phyloP scores from a whole-genome alignment of 2,329 filamentous ascomycete species.

The Beauveria australis region DNA sequence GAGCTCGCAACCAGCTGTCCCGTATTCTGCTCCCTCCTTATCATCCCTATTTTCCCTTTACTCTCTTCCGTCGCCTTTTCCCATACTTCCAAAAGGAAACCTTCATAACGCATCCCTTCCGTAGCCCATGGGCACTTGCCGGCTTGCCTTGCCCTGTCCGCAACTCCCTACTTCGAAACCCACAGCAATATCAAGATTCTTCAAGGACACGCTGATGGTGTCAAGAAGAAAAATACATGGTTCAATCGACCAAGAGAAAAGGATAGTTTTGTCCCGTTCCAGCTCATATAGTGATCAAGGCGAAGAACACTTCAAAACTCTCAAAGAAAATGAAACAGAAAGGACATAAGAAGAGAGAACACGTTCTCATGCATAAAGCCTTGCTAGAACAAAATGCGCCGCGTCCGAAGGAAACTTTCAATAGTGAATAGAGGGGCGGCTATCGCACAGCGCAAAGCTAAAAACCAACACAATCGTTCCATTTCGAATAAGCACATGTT shows the following conservation, averaged over 20 bases:
- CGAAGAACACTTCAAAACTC: conserved; percentile 7
- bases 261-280: conserved; percentile 6
- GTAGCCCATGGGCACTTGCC: not conserved
- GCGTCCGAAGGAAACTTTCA: not conserved
- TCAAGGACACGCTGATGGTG: not conserved
- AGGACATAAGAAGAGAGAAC: not conserved
- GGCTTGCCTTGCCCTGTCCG: not conserved
- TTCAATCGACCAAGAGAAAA: not conserved
- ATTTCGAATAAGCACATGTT: conserved; percentile 9
- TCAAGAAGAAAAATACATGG: not conserved
- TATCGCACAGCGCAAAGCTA: not conserved
- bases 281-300: conserved; percentile 4
- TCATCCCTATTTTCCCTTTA: not conserved
- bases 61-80: not conserved
- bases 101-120: not conserved
- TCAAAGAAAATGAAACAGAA: not conserved
- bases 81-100: not conserved
- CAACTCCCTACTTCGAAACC: not conserved
- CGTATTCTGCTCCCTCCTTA: not conserved
- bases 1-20: not conserved
- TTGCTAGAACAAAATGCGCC: conserved; percentile 2
- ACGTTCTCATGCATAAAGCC: not conserved
- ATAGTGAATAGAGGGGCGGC: not conserved
- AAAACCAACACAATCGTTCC: not conserved
- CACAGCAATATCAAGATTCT: not conserved